These are phyloP conservation scores for Termitomyces sp. DNA, from an alignment of 768 basidiomycete species.

Conservation along the genomic window DNA sequence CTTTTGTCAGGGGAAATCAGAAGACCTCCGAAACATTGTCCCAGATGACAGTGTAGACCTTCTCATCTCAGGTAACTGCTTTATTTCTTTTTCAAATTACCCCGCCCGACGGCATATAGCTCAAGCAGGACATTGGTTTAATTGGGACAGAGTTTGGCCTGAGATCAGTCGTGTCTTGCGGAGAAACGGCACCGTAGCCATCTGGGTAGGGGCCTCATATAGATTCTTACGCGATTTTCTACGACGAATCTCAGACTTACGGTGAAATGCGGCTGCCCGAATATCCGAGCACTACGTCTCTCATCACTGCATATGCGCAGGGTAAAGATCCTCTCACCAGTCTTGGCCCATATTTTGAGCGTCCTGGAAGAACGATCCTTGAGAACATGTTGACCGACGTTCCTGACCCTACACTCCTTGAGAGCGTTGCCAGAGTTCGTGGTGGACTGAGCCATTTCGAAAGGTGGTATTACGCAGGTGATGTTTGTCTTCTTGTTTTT, in stretches of 20 bases:
- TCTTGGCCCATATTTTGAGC: slow-evolving; percentile 73
- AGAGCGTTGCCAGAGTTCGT: slow-evolving; percentile 20
- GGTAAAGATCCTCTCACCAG: slow-evolving; percentile 48
- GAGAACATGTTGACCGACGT: slow-evolving; percentile 66
- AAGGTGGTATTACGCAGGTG: slow-evolving; percentile 57
- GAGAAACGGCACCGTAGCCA: slow-evolving; percentile 60
- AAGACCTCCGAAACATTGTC: slow-evolving; percentile 44
- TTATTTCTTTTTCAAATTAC: neutral
- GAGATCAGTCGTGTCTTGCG: slow-evolving; percentile 58
- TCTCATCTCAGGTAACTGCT: slow-evolving; percentile 47
- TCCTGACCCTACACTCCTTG: slow-evolving; percentile 39
- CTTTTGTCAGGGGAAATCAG: slow-evolving; percentile 39
- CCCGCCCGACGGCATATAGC: slow-evolving; percentile 31
- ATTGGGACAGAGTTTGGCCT: slow-evolving; percentile 67
- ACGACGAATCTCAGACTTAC: slow-evolving; percentile 37
- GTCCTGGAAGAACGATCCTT: slow-evolving; percentile 74
- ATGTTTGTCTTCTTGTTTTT: neutral
- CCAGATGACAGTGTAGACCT: slow-evolving; percentile 53
- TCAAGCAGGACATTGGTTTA: slow-evolving; percentile 81
- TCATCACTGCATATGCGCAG: slow-evolving; percentile 60
- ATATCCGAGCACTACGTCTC: slow-evolving; percentile 50
- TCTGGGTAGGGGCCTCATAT: slow-evolving; percentile 55
- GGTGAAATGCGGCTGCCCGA: slow-evolving; percentile 67
- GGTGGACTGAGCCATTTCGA: slow-evolving; percentile 36
- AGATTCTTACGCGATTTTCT: neutral